Base-by-base conservation (phyloP, 371 early-diverging fungal genomes). In the Mucor velutinosus region DNA sequence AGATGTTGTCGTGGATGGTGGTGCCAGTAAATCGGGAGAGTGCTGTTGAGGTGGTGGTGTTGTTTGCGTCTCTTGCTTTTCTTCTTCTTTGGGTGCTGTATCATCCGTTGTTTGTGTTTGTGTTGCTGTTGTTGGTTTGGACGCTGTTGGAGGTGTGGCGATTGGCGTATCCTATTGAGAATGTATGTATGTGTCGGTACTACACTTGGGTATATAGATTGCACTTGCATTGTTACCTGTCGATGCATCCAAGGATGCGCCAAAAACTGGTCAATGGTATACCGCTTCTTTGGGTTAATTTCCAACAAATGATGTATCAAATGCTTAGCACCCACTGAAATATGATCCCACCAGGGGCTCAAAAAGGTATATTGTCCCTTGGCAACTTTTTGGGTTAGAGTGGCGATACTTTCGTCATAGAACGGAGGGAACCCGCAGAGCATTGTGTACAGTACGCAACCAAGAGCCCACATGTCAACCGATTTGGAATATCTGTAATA, bases 391-490 rank as follows among this genome's bases (percentile, higher is more conserved):
- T 90, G 87, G 3, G 92, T 92, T 69, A 94, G 74, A 3, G 84
- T 83, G 65, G 86, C 83, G 59, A 91, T 89, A 64, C 90, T 90
- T 64, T 93, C 93, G 65, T 93, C 94, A 70, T 92, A 93, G 73
- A 95, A 95, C 10, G 97, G 96, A 57, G 95, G 96, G 73, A 92
- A 94, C 0, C 96, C 97, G 65, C 94, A 93, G 14, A 96, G 81
- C 73, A 95, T 75, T 1, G 94, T 93, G 67, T 95, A 97, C 6
- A 95, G 84, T 53, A 97, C 94, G 74, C 95, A 95, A 39, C 97
- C 97, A 53, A 95, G 85, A 17, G 95, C 93, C 97, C 97, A 97
- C 89, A 95, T 90, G 75, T 97, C 97, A 11, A 95, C 96, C 17
- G 90, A 86, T 76, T 91, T 92, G 57, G 90, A 90, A 73, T 94